phyloP scores from a whole-genome alignment of 495 filamentous ascomycete genomes.

The Penicilliopsis zonata region DNA sequence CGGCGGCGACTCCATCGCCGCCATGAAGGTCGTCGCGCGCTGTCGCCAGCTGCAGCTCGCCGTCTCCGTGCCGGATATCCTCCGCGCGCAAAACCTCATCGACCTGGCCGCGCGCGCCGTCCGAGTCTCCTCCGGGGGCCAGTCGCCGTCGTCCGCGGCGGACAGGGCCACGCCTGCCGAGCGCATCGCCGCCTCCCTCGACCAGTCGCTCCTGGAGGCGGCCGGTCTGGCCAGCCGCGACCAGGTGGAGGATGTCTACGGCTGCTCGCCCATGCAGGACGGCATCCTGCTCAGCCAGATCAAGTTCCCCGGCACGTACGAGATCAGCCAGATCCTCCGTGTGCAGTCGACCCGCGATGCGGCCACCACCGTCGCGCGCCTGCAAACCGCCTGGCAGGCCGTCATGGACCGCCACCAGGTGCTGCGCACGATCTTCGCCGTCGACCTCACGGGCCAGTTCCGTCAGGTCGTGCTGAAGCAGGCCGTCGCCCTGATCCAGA shows the following conservation, averaged over 20 bases:
- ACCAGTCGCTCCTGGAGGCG: too few relatives aligned
- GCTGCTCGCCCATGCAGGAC: slow-evolving; percentile 54
- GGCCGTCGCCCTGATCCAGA: slow-evolving; percentile 26
- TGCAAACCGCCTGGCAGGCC: slow-evolving; percentile 39
- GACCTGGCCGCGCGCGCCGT: slow-evolving; percentile 1
- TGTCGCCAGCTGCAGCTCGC: slow-evolving; percentile 5
- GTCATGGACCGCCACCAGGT: slow-evolving; percentile 43
- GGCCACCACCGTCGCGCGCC: slow-evolving; percentile 21
- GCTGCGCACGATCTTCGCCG: slow-evolving; percentile 43
- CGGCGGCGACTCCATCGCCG: slow-evolving; percentile 43
- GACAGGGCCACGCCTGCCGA: too few relatives aligned
- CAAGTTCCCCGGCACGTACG: slow-evolving; percentile 33
- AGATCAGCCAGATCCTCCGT: slow-evolving; percentile 34
- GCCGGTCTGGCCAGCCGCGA: too few relatives aligned
- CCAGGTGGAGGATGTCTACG: slow-evolving; percentile 48
- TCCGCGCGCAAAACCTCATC: slow-evolving; percentile 16
- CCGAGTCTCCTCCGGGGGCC: neutral
- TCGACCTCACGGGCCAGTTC: slow-evolving; percentile 39
- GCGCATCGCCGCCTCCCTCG: too few relatives aligned
- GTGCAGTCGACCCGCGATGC: slow-evolving; percentile 13
- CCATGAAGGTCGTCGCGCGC: slow-evolving; percentile 35
- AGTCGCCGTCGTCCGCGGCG: slow-evolving; percentile 11
- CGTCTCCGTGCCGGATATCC: slow-evolving; percentile 13
- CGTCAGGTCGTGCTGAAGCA: slow-evolving; percentile 41
- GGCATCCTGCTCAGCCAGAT: slow-evolving; percentile 54